These are phyloP conservation scores for Cercospora janseana DNA, from an alignment of 2,329 filamentous ascomycete genomes.

Conservation along the genomic window DNA sequence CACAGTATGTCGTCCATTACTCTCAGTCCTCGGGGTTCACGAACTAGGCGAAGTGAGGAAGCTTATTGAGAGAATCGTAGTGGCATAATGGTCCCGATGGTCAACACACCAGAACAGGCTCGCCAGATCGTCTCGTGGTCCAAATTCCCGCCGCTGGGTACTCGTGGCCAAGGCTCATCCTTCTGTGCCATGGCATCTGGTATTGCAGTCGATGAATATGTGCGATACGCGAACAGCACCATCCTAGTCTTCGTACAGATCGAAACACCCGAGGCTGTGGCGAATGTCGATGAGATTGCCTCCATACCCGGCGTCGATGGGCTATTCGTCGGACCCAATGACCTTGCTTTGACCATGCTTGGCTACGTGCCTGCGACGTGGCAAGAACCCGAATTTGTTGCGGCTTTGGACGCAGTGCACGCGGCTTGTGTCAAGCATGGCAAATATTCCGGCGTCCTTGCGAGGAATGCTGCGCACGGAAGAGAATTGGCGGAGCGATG, in stretches of 20 bases:
- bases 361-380: constrained; percentile 43
- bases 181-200: constrained; percentile 59
- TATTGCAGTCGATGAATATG: constrained; percentile 46
- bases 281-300: constrained; percentile 48
- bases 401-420: too few species aligned
- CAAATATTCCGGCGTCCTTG: too few species aligned
- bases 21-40: too few species aligned
- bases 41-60: too few species aligned
- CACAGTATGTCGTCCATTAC: not conserved
- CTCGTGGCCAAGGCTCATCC: constrained; percentile 54
- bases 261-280: constrained; percentile 43
- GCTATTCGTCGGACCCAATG: constrained; percentile 55
- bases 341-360: constrained; percentile 56
- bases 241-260: constrained; percentile 52
- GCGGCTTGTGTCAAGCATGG: too few species aligned
- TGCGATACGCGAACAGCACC: constrained; percentile 52
- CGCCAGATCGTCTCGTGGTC: constrained; percentile 49
- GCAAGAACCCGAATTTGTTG: constrained; percentile 49
- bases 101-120: constrained; percentile 33
- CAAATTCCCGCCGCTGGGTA: constrained; percentile 55
- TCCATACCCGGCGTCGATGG: constrained; percentile 48
- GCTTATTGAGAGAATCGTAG: too few species aligned
- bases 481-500: too few species aligned
- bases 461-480: too few species aligned
- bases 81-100: constrained; percentile 54